A percentile compares a stretch with the other conserved stretches of the same genome.
These are phyloP conservation scores for Gastrolobium villosum DNA, from an alignment of 306 rosid species.

Conservation along the genomic window DNA sequence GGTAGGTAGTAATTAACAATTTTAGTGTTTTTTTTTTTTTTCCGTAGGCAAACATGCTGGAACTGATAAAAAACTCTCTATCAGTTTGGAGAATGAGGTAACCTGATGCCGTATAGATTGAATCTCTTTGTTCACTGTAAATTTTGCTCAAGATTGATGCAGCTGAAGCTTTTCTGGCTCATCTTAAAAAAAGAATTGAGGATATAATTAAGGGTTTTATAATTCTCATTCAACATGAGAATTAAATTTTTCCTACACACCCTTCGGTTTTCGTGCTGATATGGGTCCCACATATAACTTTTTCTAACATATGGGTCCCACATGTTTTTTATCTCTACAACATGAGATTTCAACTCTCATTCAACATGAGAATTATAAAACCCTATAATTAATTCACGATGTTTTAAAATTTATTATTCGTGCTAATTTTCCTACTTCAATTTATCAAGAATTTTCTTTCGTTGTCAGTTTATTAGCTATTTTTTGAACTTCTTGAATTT, in stretches of 20 bases:
- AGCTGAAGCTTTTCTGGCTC: background rate
- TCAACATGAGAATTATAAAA: too few species aligned
- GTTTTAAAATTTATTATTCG: background rate
- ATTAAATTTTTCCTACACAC: too few species aligned
- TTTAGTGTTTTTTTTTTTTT: background rate
- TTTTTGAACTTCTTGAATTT: slow-evolving; percentile 37
- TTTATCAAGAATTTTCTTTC: background rate
- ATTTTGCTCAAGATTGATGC: background rate
- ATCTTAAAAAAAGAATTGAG: background rate
- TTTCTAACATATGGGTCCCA: too few species aligned
- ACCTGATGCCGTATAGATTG: background rate
- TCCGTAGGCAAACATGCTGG: slow-evolving; percentile 92
- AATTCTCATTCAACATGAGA: too few species aligned
- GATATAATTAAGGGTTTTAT: background rate
- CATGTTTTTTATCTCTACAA: too few species aligned
- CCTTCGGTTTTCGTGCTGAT: too few species aligned
- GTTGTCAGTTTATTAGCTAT: slow-evolving; percentile 4
- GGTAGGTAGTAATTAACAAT: slow-evolving; percentile 24
- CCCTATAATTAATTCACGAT: background rate
- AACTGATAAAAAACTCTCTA: slow-evolving; percentile 86
- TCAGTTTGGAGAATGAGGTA: slow-evolving; percentile 97
- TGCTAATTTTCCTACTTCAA: background rate
- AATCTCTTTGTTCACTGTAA: background rate
- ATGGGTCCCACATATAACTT: too few species aligned
- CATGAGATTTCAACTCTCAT: too few species aligned